Conservation (phyloP, 306 rosid genomes). For the Lathyrus aphaca region DNA sequence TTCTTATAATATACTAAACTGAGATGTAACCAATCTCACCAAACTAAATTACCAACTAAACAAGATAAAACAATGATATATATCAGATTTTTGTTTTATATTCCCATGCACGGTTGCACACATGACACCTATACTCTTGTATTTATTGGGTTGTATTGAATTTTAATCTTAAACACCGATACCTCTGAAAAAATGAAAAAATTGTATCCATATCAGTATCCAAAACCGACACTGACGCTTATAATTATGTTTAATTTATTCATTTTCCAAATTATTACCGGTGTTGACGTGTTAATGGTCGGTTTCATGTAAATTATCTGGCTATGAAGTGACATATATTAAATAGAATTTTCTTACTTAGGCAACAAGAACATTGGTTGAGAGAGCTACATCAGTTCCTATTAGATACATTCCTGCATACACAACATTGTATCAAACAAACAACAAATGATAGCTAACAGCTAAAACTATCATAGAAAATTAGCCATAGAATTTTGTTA, state of each 20-base stretch:
- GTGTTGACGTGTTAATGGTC: neutral
- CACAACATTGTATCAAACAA: conserved; percentile 35
- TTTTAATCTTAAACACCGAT: neutral
- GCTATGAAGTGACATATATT: conserved; percentile 20
- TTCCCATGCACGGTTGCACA: conserved; percentile 21
- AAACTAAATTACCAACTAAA: neutral
- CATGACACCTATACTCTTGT: neutral
- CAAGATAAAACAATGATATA: neutral
- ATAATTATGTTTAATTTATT: too few relatives aligned
- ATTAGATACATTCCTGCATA: conserved; percentile 34
- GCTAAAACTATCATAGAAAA: conserved; percentile 1
- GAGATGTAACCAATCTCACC: conserved; percentile 2
- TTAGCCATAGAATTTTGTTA: conserved; percentile 5
- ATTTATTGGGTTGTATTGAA: neutral
- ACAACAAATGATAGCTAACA: neutral
- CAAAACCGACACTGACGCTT: too few relatives aligned
- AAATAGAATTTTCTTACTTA: conserved; percentile 37
- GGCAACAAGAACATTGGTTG: conserved; percentile 52
- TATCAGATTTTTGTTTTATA: neutral
- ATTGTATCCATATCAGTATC: too few relatives aligned
- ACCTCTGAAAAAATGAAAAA: too few relatives aligned
- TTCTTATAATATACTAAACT: neutral
- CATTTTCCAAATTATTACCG: too few relatives aligned
- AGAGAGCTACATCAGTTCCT: conserved; percentile 43
- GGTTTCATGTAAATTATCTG: neutral